phyloP scores from a whole-genome alignment of 2,329 filamentous ascomycete genomes.

The Alternaria sp. region DNA sequence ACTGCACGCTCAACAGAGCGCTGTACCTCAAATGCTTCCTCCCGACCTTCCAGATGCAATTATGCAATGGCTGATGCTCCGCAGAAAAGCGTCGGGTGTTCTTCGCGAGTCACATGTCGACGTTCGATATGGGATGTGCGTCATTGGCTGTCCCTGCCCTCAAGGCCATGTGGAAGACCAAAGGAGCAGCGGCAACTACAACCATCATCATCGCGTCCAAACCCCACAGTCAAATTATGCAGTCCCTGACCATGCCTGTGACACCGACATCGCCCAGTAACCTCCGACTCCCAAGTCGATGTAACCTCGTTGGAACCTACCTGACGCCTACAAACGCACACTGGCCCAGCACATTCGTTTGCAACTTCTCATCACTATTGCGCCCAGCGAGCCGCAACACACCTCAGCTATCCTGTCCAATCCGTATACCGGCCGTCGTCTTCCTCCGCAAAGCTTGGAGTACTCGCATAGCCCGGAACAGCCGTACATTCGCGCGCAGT shows the following conservation, averaged over 20 bases:
- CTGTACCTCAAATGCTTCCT: background rate
- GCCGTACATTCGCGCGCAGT: background rate
- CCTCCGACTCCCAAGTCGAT: background rate
- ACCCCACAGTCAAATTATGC: background rate
- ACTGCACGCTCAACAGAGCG: background rate
- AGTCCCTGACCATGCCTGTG: background rate
- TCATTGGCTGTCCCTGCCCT: conserved; percentile 7
- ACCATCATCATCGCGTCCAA: background rate
- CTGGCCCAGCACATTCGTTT: conserved; percentile 1
- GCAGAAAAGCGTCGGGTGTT: background rate
- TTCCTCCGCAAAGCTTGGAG: background rate
- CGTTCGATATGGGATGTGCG: background rate
- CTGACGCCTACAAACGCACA: background rate
- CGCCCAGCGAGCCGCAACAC: background rate
- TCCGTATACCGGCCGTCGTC: background rate
- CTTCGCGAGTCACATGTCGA: background rate
- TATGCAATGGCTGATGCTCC: background rate
- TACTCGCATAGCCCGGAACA: background rate
- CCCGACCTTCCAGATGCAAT: background rate
- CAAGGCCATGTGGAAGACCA: background rate
- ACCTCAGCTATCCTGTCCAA: background rate
- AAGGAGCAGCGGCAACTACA: background rate
- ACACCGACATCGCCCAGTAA: background rate
- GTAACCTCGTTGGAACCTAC: background rate
- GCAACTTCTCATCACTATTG: background rate